Conservation (phyloP, 2,329 filamentous ascomycete genomes). For the Talaromyces sp. region DNA sequence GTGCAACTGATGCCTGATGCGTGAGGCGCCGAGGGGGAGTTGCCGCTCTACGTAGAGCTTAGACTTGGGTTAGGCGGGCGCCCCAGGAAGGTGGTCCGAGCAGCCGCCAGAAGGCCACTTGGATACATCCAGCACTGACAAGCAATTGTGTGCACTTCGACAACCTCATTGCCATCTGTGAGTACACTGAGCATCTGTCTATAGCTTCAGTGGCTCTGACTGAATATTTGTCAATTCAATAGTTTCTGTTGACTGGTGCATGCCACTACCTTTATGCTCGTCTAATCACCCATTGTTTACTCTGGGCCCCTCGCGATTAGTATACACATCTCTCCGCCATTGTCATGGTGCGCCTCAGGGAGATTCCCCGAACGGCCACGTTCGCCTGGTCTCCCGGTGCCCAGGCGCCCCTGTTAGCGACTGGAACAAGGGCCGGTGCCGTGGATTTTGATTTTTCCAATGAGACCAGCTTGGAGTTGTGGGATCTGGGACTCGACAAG, state of each 20-base stretch:
- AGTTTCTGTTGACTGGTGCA: constrained; percentile 9
- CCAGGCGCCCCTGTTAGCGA: constrained; percentile 77
- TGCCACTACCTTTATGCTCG: constrained; percentile 19
- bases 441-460: constrained; percentile 97
- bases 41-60: neutral
- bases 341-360: constrained; percentile 89
- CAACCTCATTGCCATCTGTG: neutral
- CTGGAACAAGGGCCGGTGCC: constrained; percentile 89
- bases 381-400: constrained; percentile 93
- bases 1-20: constrained; percentile 9
- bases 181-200: neutral
- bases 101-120: constrained; percentile 35
- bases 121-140: constrained; percentile 25
- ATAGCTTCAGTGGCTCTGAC: neutral
- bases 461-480: constrained; percentile 92
- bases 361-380: constrained; percentile 93
- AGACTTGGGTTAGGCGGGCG: neutral
- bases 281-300: constrained; percentile 17
- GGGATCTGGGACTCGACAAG: constrained; percentile 84
- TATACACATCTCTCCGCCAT: constrained; percentile 22
- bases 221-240: neutral
- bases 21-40: constrained; percentile 8
- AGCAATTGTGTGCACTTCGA: constrained; percentile 7
- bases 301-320: constrained; percentile 19
- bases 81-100: constrained; percentile 12